These are phyloP conservation scores for Cutaneotrichosporon spelunceum DNA, from an alignment of 1,284 basidiomycete genomes.

Conservation along the genomic window DNA sequence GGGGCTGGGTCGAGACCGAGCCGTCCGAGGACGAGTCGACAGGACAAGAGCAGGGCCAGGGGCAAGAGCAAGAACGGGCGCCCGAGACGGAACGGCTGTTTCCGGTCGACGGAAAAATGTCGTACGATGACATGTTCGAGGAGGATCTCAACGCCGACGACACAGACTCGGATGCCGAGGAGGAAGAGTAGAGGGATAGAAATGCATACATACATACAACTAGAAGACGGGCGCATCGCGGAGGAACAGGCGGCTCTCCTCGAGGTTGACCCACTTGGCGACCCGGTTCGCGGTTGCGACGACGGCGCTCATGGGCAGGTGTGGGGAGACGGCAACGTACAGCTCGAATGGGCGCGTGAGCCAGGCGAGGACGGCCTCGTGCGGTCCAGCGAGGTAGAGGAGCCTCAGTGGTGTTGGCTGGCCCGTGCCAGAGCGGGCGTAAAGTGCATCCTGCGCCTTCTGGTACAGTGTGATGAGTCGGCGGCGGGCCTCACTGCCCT, in stretches of 20 bases:
- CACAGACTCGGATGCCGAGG: slow-evolving; percentile 1
- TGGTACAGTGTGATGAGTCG: slow-evolving; percentile 76
- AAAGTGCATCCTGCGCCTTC: slow-evolving; percentile 74
- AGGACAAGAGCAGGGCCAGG: background rate
- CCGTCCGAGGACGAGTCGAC: background rate
- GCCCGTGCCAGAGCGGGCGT: slow-evolving; percentile 76
- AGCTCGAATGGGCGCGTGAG: slow-evolving; percentile 90
- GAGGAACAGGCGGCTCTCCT: slow-evolving; percentile 77
- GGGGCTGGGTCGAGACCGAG: slow-evolving; percentile 55
- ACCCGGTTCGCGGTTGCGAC: slow-evolving; percentile 84
- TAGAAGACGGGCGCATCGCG: slow-evolving; percentile 82
- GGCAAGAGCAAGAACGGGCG: background rate
- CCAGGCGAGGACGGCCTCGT: slow-evolving; percentile 76
- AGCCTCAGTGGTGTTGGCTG: slow-evolving; percentile 69
- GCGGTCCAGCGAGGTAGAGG: slow-evolving; percentile 75
- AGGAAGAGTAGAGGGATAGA: slow-evolving; percentile 2
- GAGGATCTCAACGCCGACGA: background rate
- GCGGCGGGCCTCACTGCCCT: slow-evolving; percentile 50
- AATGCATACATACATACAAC: slow-evolving; percentile 11
- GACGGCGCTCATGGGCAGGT: slow-evolving; percentile 77
- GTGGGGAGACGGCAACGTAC: slow-evolving; percentile 77
- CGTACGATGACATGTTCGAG: background rate
- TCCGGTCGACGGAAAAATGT: background rate
- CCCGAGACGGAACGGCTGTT: background rate
- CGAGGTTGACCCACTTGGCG: slow-evolving; percentile 81